Evolutionary conservation across 495 filamentous ascomycete genomes (phyloP), one percentile per base, ranked within the genome.

Genomic region (Filosporella fistucella): DNA sequence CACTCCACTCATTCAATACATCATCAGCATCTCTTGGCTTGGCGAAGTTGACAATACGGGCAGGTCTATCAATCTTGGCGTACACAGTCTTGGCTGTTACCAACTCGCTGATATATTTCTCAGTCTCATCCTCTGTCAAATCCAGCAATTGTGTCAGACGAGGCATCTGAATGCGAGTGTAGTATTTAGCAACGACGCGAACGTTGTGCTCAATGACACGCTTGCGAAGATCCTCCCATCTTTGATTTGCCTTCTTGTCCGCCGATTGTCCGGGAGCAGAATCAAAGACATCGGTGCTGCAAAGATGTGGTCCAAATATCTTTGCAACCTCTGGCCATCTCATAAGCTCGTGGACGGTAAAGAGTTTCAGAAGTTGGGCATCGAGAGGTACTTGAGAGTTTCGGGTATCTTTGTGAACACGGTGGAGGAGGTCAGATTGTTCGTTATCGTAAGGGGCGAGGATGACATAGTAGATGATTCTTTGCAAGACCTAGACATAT

Each of bases 161-260:
- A 47, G 82, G 78, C 77, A 96, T 89, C 63, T 84, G 80, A 64
- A 98, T 95, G 53, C 93, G 88, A 7, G 94, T 97, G 73, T 98
- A 98, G 77, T 98, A 98, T 63, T 95, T 95, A 59, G 94, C 93
- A 10, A 98, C 78, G 7, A 97, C 93, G 32, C 93, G 86, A 34
- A 98, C 93, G 58, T 98, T 98, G 69, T 98, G 93, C 71, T 98
- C 93, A 60, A 98, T 98, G 45, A 98, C 93, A 25, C 93, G 89
- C 74, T 95, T 95, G 49, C 93, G 88, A 51, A 98, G 75, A 60
- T 96, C 93, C 64, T 89, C 77, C 89, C 89, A 98, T 62, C 93
- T 76, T 57, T 77, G 76, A 67, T 85, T 66, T 11, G 89, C 84
- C 66, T 94, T 85, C 47, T 82, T 75, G 49, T 95, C 89, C 9